phyloP scores from a whole-genome alignment of 1,284 basidiomycete species.

The Apiotrichum mycotoxinovorans region DNA sequence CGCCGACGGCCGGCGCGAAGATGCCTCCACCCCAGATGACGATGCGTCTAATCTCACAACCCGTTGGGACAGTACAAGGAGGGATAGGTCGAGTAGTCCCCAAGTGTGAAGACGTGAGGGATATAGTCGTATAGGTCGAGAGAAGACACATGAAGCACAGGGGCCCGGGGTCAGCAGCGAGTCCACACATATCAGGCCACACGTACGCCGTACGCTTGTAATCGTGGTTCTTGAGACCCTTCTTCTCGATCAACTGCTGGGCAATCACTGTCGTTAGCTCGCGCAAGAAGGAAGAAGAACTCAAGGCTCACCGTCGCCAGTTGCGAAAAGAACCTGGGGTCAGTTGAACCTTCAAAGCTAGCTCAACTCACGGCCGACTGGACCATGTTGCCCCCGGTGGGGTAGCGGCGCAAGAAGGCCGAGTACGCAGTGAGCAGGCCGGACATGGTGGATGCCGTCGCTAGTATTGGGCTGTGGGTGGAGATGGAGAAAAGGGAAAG shows the following conservation, averaged over 20 bases:
- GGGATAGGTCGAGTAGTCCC: no score
- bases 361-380: slow-evolving; percentile 42
- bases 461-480: not conserved
- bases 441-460: slow-evolving; percentile 33
- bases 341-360: not conserved
- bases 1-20: slow-evolving; percentile 50
- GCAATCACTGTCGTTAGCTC: slow-evolving; percentile 43
- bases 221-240: slow-evolving; percentile 47
- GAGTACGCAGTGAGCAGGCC: slow-evolving; percentile 40
- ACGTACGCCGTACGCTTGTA: slow-evolving; percentile 49
- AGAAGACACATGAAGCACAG: not conserved
- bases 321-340: slow-evolving; percentile 49
- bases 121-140: not conserved
- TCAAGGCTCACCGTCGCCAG: slow-evolving; percentile 47
- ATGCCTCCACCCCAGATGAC: slow-evolving; percentile 49
- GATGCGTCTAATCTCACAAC: slow-evolving; percentile 37
- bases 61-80: not conserved
- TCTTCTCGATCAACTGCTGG: slow-evolving; percentile 55
- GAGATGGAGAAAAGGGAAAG: not conserved
- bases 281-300: no score
- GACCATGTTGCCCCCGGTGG: slow-evolving; percentile 43
- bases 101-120: not conserved
- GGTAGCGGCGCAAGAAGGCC: slow-evolving; percentile 37
- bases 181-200: no score
- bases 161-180: not conserved